Percentiles rank a stretch among this genome's conserved stretches.
These are phyloP conservation scores for Aspergillus ochraceus DNA, from an alignment of 2,329 filamentous ascomycete species.

Conservation along the genomic window DNA sequence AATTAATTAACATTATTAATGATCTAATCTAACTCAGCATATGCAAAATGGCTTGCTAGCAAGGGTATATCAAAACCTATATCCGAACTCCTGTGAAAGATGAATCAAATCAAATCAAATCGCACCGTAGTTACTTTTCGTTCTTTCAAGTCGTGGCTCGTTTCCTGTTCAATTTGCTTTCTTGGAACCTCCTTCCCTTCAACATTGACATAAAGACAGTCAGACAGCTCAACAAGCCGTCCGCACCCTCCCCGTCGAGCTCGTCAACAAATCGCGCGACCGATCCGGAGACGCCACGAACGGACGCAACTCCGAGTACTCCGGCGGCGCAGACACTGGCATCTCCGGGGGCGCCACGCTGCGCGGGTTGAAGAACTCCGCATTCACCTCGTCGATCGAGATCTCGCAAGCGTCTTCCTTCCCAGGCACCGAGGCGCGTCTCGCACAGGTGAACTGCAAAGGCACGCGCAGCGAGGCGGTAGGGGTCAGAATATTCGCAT, in stretches of 20 bases:
- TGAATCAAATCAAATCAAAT: too few relatives aligned
- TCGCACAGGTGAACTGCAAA: slow-evolving; percentile 40
- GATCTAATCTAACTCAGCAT: background rate
- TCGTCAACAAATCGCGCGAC: background rate
- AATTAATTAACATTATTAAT: background rate
- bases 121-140: too few relatives aligned
- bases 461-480: slow-evolving; percentile 44
- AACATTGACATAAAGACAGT: background rate
- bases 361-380: slow-evolving; percentile 23
- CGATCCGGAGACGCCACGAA: background rate
- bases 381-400: slow-evolving; percentile 20
- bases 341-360: slow-evolving; percentile 10
- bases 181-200: background rate
- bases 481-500: slow-evolving; percentile 42
- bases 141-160: too few relatives aligned
- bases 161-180: background rate
- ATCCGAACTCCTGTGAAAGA: too few relatives aligned
- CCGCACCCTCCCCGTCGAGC: background rate
- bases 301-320: background rate
- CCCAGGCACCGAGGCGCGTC: slow-evolving; percentile 3
- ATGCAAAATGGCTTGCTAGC: background rate
- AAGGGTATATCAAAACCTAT: too few relatives aligned
- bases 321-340: background rate
- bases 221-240: background rate
- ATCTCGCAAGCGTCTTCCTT: slow-evolving; percentile 12